A percentile compares a stretch with the other conserved stretches of the same genome.
Conservation (phyloP, 2,329 filamentous ascomycete species). For the Diplodia seriata region DNA sequence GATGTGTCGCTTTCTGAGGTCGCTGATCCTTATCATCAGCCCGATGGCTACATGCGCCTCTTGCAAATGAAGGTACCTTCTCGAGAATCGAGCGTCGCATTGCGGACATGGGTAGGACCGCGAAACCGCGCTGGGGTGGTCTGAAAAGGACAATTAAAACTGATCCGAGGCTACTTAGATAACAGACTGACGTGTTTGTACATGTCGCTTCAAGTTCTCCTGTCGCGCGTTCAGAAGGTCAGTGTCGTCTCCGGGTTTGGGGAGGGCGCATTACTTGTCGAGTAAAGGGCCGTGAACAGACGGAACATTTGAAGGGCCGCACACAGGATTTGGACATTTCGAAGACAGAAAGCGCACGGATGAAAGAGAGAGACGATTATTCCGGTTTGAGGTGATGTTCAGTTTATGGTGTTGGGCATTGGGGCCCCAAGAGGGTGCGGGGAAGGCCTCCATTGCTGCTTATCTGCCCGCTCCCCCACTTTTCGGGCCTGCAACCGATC, state of each 20-base stretch:
- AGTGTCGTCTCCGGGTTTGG: neutral
- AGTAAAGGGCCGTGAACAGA: constrained; percentile 1
- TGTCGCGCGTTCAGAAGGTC: neutral
- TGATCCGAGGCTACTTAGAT: neutral
- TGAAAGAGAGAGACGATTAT: no score
- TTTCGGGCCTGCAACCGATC: no score
- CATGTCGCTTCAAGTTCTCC: constrained; percentile 23
- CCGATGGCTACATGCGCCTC: rapidly evolving
- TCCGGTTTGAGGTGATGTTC: neutral
- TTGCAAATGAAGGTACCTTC: neutral
- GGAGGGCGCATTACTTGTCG: neutral
- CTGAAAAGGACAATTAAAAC: neutral
- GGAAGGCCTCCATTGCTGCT: no score
- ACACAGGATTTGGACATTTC: neutral
- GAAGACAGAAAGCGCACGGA: no score
- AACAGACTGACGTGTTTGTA: neutral
- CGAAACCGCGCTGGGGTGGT: constrained; percentile 8
- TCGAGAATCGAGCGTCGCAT: constrained; percentile 12
- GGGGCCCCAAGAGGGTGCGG: no score
- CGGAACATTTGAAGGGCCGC: constrained; percentile 1
- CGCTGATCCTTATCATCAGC: neutral
- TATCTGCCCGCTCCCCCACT: no score
- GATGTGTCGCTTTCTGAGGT: constrained; percentile 4
- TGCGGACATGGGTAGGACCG: constrained; percentile 12
- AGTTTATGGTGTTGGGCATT: no score